phyloP scores from a whole-genome alignment of 768 basidiomycete genomes.

The Trametes maxima region DNA sequence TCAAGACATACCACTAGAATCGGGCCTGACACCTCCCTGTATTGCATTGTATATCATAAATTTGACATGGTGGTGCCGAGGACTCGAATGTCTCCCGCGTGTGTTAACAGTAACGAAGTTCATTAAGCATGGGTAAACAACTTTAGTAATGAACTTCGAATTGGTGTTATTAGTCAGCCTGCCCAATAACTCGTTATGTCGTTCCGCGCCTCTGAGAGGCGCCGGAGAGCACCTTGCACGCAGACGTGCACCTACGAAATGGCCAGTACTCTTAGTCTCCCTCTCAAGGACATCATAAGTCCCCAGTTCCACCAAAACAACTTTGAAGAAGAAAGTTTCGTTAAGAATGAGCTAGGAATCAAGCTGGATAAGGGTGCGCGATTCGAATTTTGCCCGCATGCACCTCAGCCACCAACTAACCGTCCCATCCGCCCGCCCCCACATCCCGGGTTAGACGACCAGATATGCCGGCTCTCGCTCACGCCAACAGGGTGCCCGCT shows the following conservation, averaged over 20 bases:
- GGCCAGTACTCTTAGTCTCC: slow-evolving; percentile 27
- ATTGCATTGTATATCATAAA: no score
- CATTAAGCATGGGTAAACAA: no score
- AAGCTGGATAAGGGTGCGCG: slow-evolving; percentile 87
- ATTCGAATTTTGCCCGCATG: background rate
- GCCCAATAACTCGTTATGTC: background rate
- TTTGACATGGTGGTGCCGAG: no score
- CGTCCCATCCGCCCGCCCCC: background rate
- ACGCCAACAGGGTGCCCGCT: slow-evolving; percentile 87
- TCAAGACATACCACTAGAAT: no score
- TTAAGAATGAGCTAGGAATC: slow-evolving; percentile 80
- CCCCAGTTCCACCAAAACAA: slow-evolving; percentile 97
- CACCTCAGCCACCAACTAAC: slow-evolving; percentile 10
- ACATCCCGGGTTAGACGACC: slow-evolving; percentile 80
- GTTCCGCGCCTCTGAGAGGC: background rate
- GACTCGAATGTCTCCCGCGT: no score
- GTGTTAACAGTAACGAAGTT: no score
- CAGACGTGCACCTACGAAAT: slow-evolving; percentile 19
- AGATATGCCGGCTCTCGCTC: slow-evolving; percentile 87
- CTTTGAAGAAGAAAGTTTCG: slow-evolving; percentile 75
- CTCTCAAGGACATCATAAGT: slow-evolving; percentile 62
- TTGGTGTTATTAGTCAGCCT: background rate
- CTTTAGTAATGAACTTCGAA: background rate
- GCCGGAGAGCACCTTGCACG: slow-evolving; percentile 6
- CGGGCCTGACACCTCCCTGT: no score